These are phyloP conservation scores for Neurospora sp. DNA, from an alignment of 495 filamentous ascomycete genomes.

Conservation along the genomic window DNA sequence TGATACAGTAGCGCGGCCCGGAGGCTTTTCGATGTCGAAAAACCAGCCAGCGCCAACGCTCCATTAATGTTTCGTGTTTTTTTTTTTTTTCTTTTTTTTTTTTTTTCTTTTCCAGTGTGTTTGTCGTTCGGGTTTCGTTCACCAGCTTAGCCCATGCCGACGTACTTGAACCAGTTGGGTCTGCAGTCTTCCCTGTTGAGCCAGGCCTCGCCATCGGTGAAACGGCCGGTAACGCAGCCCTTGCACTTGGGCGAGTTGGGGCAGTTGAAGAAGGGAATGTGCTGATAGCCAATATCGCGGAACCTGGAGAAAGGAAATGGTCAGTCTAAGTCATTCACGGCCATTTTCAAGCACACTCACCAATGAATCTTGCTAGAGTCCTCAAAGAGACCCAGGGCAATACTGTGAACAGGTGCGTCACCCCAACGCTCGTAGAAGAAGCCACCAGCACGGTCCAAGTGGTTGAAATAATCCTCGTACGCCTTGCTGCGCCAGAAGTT, in stretches of 20 bases:
- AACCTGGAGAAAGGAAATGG: constrained; percentile 52
- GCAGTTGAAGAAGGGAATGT: constrained; percentile 98
- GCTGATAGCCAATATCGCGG: constrained; percentile 97
- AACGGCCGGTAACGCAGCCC: constrained; percentile 73
- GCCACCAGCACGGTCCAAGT: constrained; percentile 85
- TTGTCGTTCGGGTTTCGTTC: neutral
- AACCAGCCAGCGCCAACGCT: neutral
- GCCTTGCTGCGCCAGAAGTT: constrained; percentile 84
- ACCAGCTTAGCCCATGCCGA: constrained; percentile 57
- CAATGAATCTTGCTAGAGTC: constrained; percentile 89
- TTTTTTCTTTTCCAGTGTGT: neutral
- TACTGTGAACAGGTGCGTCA: constrained; percentile 94
- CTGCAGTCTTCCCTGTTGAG: constrained; percentile 89
- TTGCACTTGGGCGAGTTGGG: constrained; percentile 92
- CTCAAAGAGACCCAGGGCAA: constrained; percentile 89
- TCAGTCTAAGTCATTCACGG: neutral
- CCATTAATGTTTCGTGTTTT: neutral
- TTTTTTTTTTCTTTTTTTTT: neutral
- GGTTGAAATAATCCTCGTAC: constrained; percentile 94
- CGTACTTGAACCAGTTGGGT: constrained; percentile 93
- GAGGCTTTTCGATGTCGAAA: neutral
- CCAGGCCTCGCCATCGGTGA: constrained; percentile 78
- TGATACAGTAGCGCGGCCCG: neutral
- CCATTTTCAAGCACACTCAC: constrained; percentile 40
- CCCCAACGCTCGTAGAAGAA: constrained; percentile 99